Conservation (phyloP, 352 stramenopile genomes). For the Globisporangium parvum region DNA sequence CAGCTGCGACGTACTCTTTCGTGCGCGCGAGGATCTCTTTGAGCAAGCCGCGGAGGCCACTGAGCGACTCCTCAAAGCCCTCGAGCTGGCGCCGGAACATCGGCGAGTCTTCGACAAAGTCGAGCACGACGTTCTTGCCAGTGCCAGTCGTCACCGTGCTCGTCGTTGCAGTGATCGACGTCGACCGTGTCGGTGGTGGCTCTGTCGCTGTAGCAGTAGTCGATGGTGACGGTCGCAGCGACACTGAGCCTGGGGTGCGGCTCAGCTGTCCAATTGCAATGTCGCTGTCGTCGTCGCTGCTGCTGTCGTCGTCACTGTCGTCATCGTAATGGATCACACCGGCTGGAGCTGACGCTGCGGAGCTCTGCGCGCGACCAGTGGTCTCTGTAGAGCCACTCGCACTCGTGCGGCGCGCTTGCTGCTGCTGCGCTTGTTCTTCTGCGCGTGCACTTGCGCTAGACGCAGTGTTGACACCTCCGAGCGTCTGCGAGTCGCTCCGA, state of each 20-base stretch:
- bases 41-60: slow-evolving; percentile 51
- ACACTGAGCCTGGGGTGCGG: neutral
- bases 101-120: slow-evolving; percentile 84
- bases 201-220: neutral
- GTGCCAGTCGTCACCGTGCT: slow-evolving; percentile 25
- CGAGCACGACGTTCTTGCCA: slow-evolving; percentile 76
- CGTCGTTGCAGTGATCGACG: slow-evolving; percentile 15
- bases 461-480: slow-evolving; percentile 14
- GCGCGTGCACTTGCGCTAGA: slow-evolving; percentile 5
- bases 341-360: neutral
- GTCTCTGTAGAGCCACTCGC: neutral
- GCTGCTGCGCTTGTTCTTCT: slow-evolving; percentile 7
- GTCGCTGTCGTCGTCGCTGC: neutral
- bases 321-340: neutral
- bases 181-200: neutral
- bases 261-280: neutral
- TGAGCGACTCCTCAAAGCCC: slow-evolving; percentile 70
- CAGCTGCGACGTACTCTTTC: slow-evolving; percentile 72
- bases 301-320: neutral
- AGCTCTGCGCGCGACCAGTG: neutral
- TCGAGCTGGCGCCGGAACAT: slow-evolving; percentile 82
- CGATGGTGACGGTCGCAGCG: neutral
- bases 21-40: slow-evolving; percentile 64
- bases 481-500: neutral
- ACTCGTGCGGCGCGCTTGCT: neutral